Base-by-base conservation (phyloP, 257 asterid species). In the Nicotiana tabacum region DNA sequence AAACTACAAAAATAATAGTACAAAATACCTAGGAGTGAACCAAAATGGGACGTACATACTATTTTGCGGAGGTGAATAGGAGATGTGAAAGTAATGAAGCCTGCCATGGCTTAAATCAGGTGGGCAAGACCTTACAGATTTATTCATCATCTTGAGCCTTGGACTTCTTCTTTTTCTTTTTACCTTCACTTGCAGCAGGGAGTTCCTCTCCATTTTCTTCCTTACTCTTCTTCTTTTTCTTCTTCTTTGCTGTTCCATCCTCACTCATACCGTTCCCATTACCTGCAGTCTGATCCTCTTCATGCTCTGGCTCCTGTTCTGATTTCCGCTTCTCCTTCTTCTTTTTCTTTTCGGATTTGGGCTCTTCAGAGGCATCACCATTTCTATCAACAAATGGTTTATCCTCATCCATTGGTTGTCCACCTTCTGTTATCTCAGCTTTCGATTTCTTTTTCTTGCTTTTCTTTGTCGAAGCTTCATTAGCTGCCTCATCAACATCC, bases 281-380 rank as follows among this genome's bases (percentile, higher is more conserved):
- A 39, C 46, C 46, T 39, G 46, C 46, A 69, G 35, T 37, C 67
- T 60, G 84, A 55, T 79, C 87, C 66, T 85, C 84, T 81, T 81
- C 82, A 24, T 66, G 80, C 30, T 84, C 90, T n/a, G 39, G 78
- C 80, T 88, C 90, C 17, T 83, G 81, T 21, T 86, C 91, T 65
- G 82, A 76, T 82, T 93, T 95, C 80, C 95, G 84, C 87, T 93
- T 93, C 82, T 93, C 94, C 88, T 92, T 84, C 67, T 85, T 93
- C 92, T 92, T 93, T 90, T 93, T 92, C 92, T 92, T 92, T 33
- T 92, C 96, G 1, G 91, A 86, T 87, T 90, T 93, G 3, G 91
- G 93, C 87, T 88, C 95, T 51, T 85, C 96, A 4, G 91, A 57
- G 4, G 89, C 90, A 58, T 85, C 91, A 35, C 93, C 93, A 78